Base-by-base conservation (phyloP, 1,284 basidiomycete species). In the Paramarasmius palmivorus region DNA sequence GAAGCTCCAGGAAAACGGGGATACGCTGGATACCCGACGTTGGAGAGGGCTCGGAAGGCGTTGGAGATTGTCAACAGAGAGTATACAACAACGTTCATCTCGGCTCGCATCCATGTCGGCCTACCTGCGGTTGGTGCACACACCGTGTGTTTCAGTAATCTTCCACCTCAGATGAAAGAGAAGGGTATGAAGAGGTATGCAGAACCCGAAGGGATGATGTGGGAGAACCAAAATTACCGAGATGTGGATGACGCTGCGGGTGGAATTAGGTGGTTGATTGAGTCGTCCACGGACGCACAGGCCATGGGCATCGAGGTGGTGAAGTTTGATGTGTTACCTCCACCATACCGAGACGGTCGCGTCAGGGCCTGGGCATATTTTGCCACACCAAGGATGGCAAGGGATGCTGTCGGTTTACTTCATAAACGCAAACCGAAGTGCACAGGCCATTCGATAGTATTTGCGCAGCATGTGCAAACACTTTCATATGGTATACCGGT, bases 11-110 rank as follows among this genome's bases (percentile, higher is more conserved):
- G 67, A 14, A 75, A 73, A 36, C 70, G 71, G 1, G 84, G 75
- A 0, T 89, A 80, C 55, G 79, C 77, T 17, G 88, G 88, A 1
- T 90, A 84, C 57, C 61, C 69, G 0, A 78, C 72, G 1, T 57
- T 70, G 39, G 68, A 71, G 38, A 68, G 73, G 9, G 86, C 87
- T 0, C 63, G 74, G 20, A 63, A 66, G 25, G 85, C 78, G 0
- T 73, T 86, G 2, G 65, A 65, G 2, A 63, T 62, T 19, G 63
- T 70, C 0, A 66, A 76, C 1, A 68, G 69, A 1, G 58, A 59
- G 0, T 70, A 70, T 25, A 67, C 71, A 0, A 72, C 73, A 17
- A 68, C 68, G 41, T 65, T 69, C 42, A 61, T 86, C 2, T 67
- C 69, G 8, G 84, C 80, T 0, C 62, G 60, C 1, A 58, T 81